phyloP scores from a whole-genome alignment of 2,329 filamentous ascomycete genomes.

The Cladobotryum mycophilum region DNA sequence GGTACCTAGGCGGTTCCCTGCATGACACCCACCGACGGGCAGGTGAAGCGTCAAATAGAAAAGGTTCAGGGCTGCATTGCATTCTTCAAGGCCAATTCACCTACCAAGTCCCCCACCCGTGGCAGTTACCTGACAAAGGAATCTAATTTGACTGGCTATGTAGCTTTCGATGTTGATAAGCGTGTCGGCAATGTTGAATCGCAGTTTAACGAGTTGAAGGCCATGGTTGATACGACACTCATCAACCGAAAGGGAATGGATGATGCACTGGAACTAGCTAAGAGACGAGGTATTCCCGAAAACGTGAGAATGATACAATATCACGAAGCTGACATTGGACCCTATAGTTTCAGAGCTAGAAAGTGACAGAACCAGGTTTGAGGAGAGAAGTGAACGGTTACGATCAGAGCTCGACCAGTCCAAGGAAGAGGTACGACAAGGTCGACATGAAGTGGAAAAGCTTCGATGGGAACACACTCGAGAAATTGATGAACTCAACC shows the following conservation, averaged over 20 bases:
- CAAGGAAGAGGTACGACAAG: slow-evolving; percentile 29
- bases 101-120: slow-evolving; percentile 36
- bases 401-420: slow-evolving; percentile 55
- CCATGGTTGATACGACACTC: slow-evolving; percentile 64
- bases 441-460: slow-evolving; percentile 31
- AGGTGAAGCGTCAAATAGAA: slow-evolving; percentile 26
- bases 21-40: slow-evolving; percentile 27
- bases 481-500: slow-evolving; percentile 49
- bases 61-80: slow-evolving; percentile 27
- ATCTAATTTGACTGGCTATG: slow-evolving; percentile 59
- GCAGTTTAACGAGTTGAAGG: slow-evolving; percentile 64
- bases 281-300: slow-evolving; percentile 56
- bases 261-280: slow-evolving; percentile 67
- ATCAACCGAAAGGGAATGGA: slow-evolving; percentile 64
- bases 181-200: slow-evolving; percentile 71
- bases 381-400: slow-evolving; percentile 43
- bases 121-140: slow-evolving; percentile 61
- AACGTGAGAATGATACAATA: neutral
- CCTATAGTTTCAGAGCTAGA: slow-evolving; percentile 43
- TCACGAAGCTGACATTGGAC: neutral
- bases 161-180: slow-evolving; percentile 75
- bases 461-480: slow-evolving; percentile 30
- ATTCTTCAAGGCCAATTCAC: slow-evolving; percentile 24
- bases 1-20: slow-evolving; percentile 27
- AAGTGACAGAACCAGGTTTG: slow-evolving; percentile 38